Evolutionary conservation across 768 basidiomycete genomes (phyloP).

Genomic region (Trametopsis cervina): DNA sequence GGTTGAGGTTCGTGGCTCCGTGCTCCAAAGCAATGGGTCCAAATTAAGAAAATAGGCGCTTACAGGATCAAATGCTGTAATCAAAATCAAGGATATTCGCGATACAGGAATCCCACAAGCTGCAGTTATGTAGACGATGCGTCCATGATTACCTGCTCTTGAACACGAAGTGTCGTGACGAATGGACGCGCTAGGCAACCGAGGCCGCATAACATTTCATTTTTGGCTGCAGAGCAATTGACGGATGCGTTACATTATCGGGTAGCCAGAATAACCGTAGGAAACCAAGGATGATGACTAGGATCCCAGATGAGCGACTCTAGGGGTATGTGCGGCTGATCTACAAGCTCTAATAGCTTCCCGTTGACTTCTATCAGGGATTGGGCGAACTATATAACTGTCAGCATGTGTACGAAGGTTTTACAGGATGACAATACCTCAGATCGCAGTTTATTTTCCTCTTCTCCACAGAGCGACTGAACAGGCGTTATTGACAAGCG

Average conservation of each 20-base stretch:
- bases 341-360: not conserved
- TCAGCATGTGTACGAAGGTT: conserved; percentile 14
- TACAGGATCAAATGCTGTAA: no score
- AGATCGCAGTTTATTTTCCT: conserved; percentile 8
- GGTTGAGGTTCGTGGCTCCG: no score
- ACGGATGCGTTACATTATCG: not conserved
- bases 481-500: conserved; percentile 1
- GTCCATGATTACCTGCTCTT: no score
- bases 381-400: not conserved
- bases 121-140: no score
- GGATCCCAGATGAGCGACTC: conserved; percentile 9
- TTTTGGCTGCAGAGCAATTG: no score
- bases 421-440: conserved; percentile 6
- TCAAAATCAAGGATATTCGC: no score
- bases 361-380: conserved; percentile 1
- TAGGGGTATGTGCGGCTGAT: not conserved
- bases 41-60: no score
- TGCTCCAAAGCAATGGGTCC: no score
- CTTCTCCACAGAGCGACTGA: conserved; percentile 6
- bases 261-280: not conserved
- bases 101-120: no score
- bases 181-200: no score
- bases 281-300: conserved; percentile 1
- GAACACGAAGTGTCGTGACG: no score
- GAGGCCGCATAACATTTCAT: no score